Base-by-base conservation (phyloP, 441 rosid genomes). In the Eruca vesicaria region DNA sequence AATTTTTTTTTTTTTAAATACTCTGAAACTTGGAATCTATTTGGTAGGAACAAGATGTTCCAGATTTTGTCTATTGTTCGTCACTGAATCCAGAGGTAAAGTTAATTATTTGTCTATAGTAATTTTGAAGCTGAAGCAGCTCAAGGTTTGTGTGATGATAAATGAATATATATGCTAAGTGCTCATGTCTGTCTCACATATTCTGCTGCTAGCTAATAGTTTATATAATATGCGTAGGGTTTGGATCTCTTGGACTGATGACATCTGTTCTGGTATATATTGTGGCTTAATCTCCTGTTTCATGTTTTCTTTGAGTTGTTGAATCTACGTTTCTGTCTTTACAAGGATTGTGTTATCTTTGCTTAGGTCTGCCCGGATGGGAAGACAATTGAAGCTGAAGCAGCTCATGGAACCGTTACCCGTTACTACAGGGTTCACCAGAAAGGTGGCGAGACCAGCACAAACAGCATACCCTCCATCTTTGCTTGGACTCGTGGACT, bases 181-280 rank as follows among this genome's bases (percentile, higher is more conserved):
- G 19, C n/a, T 38, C 28, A 16, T 50, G 4, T 62, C 12, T 75
- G 23, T 38, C 35, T 33, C 33, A 43, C 26, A 26, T 28, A 28
- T 19, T 74, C 32, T 31, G 38, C 5, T 23, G 41, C 12, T 52
- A 41, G 18, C 73, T 66, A 5, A 18, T 67, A 59, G 69, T 80
- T 65, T 5, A 35, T 15, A 4, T 71, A 75, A 9, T 64, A 23
- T 81, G 31, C 66, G 56, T 74, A 94, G 98, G 99, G 16, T 95
- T 93, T 68, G 98, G 99, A 23, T 95, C 99, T 78, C 99, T 95
- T 78, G 99, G 99, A 69, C 75, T 95, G 85, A 95, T 93, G 99
- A 90, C 99, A 53, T 95, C 98, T 61, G 93, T 95, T 26, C 78
- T 93, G 97, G 99, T 95, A 92, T 23, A 3, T 14, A 31, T 7